These are phyloP conservation scores for Saccharomycopsis fodiens DNA, from an alignment of 805 yeast species.

Conservation along the genomic window DNA sequence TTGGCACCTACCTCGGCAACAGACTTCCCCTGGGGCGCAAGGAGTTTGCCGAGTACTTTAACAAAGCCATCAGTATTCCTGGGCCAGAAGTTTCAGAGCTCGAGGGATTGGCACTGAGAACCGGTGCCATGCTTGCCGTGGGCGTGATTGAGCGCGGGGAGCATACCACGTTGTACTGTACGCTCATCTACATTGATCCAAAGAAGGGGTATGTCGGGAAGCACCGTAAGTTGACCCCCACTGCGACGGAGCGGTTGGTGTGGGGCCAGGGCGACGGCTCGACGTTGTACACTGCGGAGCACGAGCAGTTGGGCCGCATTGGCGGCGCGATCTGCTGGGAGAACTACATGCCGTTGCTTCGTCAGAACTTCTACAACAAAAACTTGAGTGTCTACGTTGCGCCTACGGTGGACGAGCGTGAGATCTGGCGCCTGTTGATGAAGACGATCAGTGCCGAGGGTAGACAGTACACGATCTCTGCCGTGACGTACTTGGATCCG, in stretches of 20 bases:
- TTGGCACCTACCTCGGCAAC: slow-evolving; percentile 37
- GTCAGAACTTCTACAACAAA: slow-evolving; percentile 36
- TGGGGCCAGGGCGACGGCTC: slow-evolving; percentile 45
- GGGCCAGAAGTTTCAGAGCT: slow-evolving; percentile 29
- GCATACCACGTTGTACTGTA: slow-evolving; percentile 35
- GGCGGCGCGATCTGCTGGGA: slow-evolving; percentile 46
- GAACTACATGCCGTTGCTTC: slow-evolving; percentile 34
- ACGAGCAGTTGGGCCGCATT: slow-evolving; percentile 28
- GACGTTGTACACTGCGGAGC: slow-evolving; percentile 32
- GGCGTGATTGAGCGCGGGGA: slow-evolving; percentile 36
- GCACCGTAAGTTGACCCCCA: slow-evolving; percentile 39
- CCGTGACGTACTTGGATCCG: slow-evolving; percentile 30
- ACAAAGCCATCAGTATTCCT: slow-evolving; percentile 31
- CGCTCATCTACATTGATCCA: slow-evolving; percentile 35
- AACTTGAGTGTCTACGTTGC: slow-evolving; percentile 37
- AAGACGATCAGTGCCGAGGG: slow-evolving; percentile 37
- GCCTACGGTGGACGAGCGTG: slow-evolving; percentile 39
- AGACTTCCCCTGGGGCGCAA: slow-evolving; percentile 35
- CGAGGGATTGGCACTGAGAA: slow-evolving; percentile 28
- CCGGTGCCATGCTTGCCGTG: slow-evolving; percentile 31
- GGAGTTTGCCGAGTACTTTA: slow-evolving; percentile 31
- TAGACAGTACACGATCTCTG: slow-evolving; percentile 32
- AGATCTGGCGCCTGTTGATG: slow-evolving; percentile 37
- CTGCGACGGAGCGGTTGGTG: slow-evolving; percentile 36
- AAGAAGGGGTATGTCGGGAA: slow-evolving; percentile 32